phyloP scores from a whole-genome alignment of 768 basidiomycete genomes.

The Sarcomyxa edulis region DNA sequence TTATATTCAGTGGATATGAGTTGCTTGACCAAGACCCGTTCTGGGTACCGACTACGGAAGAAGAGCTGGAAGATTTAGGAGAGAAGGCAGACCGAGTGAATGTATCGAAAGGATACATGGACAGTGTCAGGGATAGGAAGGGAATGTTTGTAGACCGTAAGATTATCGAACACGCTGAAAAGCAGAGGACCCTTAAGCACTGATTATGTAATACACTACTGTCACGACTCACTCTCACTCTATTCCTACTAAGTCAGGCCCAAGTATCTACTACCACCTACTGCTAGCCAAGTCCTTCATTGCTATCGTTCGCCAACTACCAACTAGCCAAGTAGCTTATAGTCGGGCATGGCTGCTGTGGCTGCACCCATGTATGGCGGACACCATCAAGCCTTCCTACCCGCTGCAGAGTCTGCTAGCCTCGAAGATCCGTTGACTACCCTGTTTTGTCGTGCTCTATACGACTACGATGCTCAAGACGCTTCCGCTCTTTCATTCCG shows the following conservation, averaged over 20 bases:
- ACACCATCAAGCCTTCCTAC: constrained; percentile 16
- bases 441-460: constrained; percentile 88
- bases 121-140: constrained; percentile 84
- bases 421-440: constrained; percentile 41
- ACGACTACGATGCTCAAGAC: constrained; percentile 87
- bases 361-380: constrained; percentile 22
- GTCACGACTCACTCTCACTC: no score
- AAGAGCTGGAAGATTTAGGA: constrained; percentile 94
- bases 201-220: no score
- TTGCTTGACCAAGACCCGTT: constrained; percentile 92
- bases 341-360: constrained; percentile 24
- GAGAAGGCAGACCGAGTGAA: constrained; percentile 93
- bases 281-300: no score
- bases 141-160: constrained; percentile 95
- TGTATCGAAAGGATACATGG: constrained; percentile 92
- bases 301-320: neutral
- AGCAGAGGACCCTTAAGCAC: constrained; percentile 84
- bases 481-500: constrained; percentile 84
- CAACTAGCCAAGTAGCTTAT: neutral
- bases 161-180: constrained; percentile 94
- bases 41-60: constrained; percentile 97
- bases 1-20: constrained; percentile 98
- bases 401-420: constrained; percentile 7
- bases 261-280: no score
- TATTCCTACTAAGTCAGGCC: no score